phyloP scores from a whole-genome alignment of 2,329 filamentous ascomycete genomes.

The Cladosporium velox region DNA sequence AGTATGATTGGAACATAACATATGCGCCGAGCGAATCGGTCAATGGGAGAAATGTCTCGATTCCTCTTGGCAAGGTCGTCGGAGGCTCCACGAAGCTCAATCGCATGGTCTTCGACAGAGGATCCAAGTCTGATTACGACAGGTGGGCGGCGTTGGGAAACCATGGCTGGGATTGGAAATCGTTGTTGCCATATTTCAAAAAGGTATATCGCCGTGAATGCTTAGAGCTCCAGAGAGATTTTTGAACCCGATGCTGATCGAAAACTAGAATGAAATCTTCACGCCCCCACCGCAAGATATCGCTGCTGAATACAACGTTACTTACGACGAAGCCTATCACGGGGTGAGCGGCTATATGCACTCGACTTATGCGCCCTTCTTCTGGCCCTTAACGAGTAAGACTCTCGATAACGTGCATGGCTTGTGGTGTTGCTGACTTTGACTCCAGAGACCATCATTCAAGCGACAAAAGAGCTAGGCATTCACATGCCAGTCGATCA shows the following conservation, averaged over 20 bases:
- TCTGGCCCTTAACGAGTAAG: slow-evolving; percentile 48
- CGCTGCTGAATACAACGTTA: slow-evolving; percentile 28
- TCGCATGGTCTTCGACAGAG: slow-evolving; percentile 33
- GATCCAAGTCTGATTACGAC: slow-evolving; percentile 37
- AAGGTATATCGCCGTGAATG: slow-evolving; percentile 27
- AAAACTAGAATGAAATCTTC: slow-evolving; percentile 23
- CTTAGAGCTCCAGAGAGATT: background rate
- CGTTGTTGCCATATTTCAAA: slow-evolving; percentile 37
- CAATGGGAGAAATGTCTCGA: slow-evolving; percentile 43
- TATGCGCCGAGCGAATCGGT: slow-evolving; percentile 35
- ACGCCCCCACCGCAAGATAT: background rate
- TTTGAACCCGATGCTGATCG: background rate
- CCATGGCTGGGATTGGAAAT: slow-evolving; percentile 43
- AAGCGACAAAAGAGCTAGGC: slow-evolving; percentile 7
- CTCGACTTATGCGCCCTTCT: slow-evolving; percentile 36
- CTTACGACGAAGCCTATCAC: slow-evolving; percentile 2
- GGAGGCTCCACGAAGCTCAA: slow-evolving; percentile 48
- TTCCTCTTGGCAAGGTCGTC: slow-evolving; percentile 52
- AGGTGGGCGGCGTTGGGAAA: slow-evolving; percentile 38
- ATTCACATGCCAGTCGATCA: slow-evolving; percentile 27
- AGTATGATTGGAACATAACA: slow-evolving; percentile 32
- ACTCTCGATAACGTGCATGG: slow-evolving; percentile 38
- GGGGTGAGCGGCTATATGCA: slow-evolving; percentile 23
- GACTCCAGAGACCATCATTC: background rate
- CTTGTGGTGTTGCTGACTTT: background rate